Evolutionary conservation across 108 stramenopile genomes (phyloP).

Genomic region (Poteriospumella lacustris): DNA sequence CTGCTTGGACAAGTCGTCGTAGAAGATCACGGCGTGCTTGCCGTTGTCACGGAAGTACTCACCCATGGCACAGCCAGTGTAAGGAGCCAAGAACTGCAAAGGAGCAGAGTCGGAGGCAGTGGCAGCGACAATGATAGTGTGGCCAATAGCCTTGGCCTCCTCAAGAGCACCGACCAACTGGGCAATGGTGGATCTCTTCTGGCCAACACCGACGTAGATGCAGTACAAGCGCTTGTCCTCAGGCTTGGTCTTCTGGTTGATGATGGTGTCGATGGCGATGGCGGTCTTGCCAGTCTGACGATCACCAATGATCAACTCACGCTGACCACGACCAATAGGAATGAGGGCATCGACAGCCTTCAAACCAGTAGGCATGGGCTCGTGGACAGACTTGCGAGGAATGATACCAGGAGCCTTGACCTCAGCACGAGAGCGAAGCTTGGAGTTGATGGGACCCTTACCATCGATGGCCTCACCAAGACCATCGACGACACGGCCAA

Average conservation of each 20-base stretch:
- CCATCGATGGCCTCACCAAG: conserved; percentile 96
- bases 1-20: conserved; percentile 97
- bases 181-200: conserved; percentile 99
- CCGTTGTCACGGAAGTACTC: conserved; percentile 99
- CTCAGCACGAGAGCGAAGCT: conserved; percentile 95
- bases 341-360: conserved; percentile 99
- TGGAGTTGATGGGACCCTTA: conserved; percentile 78
- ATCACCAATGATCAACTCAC: conserved; percentile 68
- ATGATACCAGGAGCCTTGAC: conserved; percentile 99
- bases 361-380: conserved; percentile 99
- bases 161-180: conserved; percentile 98
- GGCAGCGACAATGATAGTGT: conserved; percentile 97
- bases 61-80: conserved; percentile 97
- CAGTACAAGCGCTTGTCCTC: conserved; percentile 89
- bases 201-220: conserved; percentile 99
- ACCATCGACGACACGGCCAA: conserved; percentile 97
- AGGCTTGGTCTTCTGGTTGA: conserved; percentile 99
- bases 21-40: conserved; percentile 99
- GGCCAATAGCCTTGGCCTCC: conserved; percentile 88
- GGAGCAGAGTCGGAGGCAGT: conserved; percentile 99
- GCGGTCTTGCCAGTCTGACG: conserved; percentile 99
- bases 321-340: conserved; percentile 98
- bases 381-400: conserved; percentile 96
- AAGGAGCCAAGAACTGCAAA: conserved; percentile 98
- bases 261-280: conserved; percentile 99